These are phyloP conservation scores for Penicillium frequentans DNA, from an alignment of 2,329 filamentous ascomycete species.

Conservation along the genomic window DNA sequence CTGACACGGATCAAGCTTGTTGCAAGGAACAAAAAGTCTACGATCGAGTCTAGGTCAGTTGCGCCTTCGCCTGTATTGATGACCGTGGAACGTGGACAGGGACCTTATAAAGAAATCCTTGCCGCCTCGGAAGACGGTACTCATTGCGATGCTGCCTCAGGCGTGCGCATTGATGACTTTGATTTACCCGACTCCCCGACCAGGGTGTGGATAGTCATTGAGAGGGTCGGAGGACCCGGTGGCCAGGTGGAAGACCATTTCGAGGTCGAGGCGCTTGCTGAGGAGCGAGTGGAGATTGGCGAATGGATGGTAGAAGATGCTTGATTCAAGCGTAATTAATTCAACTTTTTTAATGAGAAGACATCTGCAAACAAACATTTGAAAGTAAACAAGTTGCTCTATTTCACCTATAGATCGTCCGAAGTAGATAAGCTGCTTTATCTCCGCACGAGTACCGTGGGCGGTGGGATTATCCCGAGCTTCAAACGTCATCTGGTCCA, in stretches of 20 bases:
- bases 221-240: constrained; percentile 66
- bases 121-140: constrained; percentile 70
- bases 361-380: neutral
- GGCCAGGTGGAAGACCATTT: constrained; percentile 50
- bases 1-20: constrained; percentile 65
- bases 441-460: constrained; percentile 19
- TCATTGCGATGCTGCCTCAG: constrained; percentile 67
- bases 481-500: constrained; percentile 23
- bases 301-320: constrained; percentile 40
- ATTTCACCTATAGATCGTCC: neutral
- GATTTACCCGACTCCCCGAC: constrained; percentile 63
- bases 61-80: constrained; percentile 62
- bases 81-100: constrained; percentile 70
- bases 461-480: constrained; percentile 20
- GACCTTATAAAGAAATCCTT: constrained; percentile 65
- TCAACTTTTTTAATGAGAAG: neutral
- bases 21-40: constrained; percentile 48
- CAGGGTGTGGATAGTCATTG: constrained; percentile 77
- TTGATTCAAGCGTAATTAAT: neutral
- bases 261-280: constrained; percentile 44
- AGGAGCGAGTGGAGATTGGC: constrained; percentile 45
- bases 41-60: constrained; percentile 38
- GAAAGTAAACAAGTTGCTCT: neutral
- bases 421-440: constrained; percentile 4
- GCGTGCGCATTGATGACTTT: constrained; percentile 70